Conservation (phyloP, 495 filamentous ascomycete genomes). For the Rusavskia elegans region DNA sequence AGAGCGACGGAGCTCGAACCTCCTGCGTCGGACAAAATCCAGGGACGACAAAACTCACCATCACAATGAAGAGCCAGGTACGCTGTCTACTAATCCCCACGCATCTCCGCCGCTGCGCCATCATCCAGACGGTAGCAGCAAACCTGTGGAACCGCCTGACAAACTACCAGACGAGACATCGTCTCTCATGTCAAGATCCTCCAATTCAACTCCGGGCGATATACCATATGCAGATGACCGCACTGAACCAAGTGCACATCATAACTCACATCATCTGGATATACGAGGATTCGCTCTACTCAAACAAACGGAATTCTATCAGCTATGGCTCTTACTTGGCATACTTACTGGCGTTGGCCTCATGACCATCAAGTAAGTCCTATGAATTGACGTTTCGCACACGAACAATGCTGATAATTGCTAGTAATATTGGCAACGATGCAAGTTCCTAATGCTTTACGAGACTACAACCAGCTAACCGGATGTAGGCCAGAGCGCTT, state of each 20-base stretch:
- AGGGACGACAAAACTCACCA: slow-evolving; percentile 26
- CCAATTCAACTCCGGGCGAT: slow-evolving; percentile 26
- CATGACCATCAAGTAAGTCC: slow-evolving; percentile 94
- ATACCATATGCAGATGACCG: slow-evolving; percentile 11
- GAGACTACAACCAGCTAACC: slow-evolving; percentile 1
- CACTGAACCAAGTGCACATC: slow-evolving; percentile 7
- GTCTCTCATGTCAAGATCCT: slow-evolving; percentile 59
- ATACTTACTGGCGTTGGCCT: slow-evolving; percentile 81
- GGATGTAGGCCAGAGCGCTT: slow-evolving; percentile 41
- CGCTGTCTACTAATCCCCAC: slow-evolving; percentile 26
- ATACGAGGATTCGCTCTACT: slow-evolving; percentile 74
- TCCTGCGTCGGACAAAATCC: slow-evolving; percentile 46
- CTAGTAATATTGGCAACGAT: slow-evolving; percentile 89
- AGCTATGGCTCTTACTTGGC: slow-evolving; percentile 71
- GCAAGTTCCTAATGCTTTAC: slow-evolving; percentile 22
- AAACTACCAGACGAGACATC: slow-evolving; percentile 56
- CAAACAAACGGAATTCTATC: slow-evolving; percentile 71
- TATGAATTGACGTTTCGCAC: background rate
- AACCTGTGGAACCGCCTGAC: slow-evolving; percentile 11
- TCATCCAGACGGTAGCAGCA: background rate
- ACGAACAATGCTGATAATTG: slow-evolving; percentile 20
- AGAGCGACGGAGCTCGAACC: slow-evolving; percentile 34
- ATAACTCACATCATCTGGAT: slow-evolving; percentile 60
- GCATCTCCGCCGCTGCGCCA: slow-evolving; percentile 5
- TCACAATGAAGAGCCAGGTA: slow-evolving; percentile 48